Percentiles rank a stretch among this genome's conserved stretches.
phyloP scores from a whole-genome alignment of 768 basidiomycete species.

The Amanita jacksonii region DNA sequence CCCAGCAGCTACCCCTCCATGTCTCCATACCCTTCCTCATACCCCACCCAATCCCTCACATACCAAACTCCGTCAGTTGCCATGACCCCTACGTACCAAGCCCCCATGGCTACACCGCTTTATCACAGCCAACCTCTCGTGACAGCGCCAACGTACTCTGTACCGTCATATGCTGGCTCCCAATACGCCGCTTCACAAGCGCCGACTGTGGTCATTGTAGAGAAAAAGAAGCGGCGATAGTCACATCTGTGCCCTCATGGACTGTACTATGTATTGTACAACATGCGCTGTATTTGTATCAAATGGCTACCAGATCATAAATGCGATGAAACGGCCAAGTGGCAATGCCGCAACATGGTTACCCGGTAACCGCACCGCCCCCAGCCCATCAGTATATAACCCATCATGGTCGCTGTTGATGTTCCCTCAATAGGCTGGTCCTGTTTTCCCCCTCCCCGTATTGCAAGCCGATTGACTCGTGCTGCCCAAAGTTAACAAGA shows the following conservation, averaged over 20 bases:
- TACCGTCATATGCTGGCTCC: background rate
- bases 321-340: too few species aligned
- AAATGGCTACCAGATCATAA: too few species aligned
- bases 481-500: conserved; percentile 25
- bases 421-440: conserved; percentile 4
- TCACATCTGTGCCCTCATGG: too few species aligned
- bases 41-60: conserved; percentile 16
- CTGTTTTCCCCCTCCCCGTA: conserved; percentile 8
- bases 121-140: background rate
- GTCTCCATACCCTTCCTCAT: conserved; percentile 28
- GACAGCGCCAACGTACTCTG: background rate
- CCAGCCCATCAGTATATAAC: too few species aligned
- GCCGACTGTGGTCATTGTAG: background rate
- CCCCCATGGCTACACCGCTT: background rate
- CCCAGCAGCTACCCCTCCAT: background rate
- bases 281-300: too few species aligned
- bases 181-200: background rate
- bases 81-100: conserved; percentile 9
- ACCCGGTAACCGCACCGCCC: too few species aligned
- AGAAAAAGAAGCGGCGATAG: too few species aligned
- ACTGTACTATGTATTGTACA: too few species aligned
- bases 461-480: conserved; percentile 32
- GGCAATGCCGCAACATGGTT: too few species aligned
- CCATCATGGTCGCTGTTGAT: too few species aligned
- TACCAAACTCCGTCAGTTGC: conserved; percentile 17